Evolutionary conservation across 108 stramenopile species (phyloP).

Genomic region (Aureococcus anophagefferens): DNA sequence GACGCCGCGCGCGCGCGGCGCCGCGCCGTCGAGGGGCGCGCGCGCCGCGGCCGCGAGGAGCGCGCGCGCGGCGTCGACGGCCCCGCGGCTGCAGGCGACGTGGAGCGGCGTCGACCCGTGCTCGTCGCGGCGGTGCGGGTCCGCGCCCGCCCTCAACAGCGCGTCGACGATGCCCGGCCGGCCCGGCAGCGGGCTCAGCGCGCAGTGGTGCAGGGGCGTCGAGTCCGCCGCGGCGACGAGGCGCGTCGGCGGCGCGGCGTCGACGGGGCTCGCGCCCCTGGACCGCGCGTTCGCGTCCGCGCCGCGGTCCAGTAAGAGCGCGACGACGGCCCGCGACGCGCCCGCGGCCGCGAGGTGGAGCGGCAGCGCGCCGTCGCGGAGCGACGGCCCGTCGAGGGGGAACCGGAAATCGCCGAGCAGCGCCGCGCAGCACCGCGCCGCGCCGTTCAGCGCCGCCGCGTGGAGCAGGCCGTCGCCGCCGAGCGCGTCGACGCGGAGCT

Average conservation of each 20-base stretch:
- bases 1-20: too few relatives aligned
- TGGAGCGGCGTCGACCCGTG: background rate
- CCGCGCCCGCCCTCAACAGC: background rate
- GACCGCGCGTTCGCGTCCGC: background rate
- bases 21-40: background rate
- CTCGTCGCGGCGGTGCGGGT: background rate
- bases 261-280: background rate
- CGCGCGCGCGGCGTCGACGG: background rate
- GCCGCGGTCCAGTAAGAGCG: background rate
- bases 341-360: background rate
- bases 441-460: background rate
- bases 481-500: background rate
- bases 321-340: background rate
- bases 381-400: background rate
- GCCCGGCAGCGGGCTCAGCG: background rate
- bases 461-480: background rate
- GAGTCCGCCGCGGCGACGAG: background rate
- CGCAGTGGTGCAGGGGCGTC: background rate
- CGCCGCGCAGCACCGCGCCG: background rate
- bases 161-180: background rate
- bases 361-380: background rate
- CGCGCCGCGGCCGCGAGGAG: background rate
- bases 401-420: background rate
- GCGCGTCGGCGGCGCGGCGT: background rate
- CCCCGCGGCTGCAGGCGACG: background rate